Conservation (phyloP, 1,284 basidiomycete genomes). For the Pholiota adiposa region DNA sequence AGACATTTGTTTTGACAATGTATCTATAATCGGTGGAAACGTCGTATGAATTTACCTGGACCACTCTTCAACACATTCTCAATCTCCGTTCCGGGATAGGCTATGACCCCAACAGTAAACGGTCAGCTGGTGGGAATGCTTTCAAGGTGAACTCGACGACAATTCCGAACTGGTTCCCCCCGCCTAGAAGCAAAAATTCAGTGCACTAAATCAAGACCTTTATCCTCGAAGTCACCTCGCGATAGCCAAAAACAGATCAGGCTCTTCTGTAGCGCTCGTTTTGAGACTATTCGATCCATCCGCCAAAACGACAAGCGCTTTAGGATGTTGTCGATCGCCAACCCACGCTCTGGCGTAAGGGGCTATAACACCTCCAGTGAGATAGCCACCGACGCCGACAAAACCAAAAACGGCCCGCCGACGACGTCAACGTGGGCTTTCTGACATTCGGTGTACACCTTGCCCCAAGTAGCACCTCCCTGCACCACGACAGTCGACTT, state of each 20-base stretch:
- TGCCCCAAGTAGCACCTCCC: slow-evolving; percentile 9
- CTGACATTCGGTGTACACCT: slow-evolving; percentile 8
- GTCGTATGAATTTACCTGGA: slow-evolving; percentile 13
- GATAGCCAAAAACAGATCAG: slow-evolving; percentile 32
- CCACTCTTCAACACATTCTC: slow-evolving; percentile 12
- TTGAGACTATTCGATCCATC: slow-evolving; percentile 34
- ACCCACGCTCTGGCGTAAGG: slow-evolving; percentile 30
- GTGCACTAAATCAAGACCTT: not conserved
- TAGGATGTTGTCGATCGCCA: slow-evolving; percentile 36
- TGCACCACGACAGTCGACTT: slow-evolving; percentile 7
- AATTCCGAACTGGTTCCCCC: slow-evolving; percentile 51
- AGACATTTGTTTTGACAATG: no score
- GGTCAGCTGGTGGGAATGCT: slow-evolving; percentile 30
- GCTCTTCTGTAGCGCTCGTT: slow-evolving; percentile 25
- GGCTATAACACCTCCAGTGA: slow-evolving; percentile 31
- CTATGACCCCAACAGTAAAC: slow-evolving; percentile 23
- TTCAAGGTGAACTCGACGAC: slow-evolving; percentile 46
- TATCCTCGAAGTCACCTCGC: slow-evolving; percentile 19
- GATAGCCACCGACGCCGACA: slow-evolving; percentile 15
- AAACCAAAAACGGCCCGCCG: slow-evolving; percentile 17
- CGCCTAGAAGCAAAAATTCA: slow-evolving; percentile 31
- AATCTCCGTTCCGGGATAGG: slow-evolving; percentile 20
- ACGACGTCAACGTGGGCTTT: slow-evolving; percentile 12
- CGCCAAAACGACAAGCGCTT: slow-evolving; percentile 36
- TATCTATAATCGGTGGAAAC: no score